Conservation (phyloP, 1,284 basidiomycete species). For the Cutaneotrichosporon cyanovorans region DNA sequence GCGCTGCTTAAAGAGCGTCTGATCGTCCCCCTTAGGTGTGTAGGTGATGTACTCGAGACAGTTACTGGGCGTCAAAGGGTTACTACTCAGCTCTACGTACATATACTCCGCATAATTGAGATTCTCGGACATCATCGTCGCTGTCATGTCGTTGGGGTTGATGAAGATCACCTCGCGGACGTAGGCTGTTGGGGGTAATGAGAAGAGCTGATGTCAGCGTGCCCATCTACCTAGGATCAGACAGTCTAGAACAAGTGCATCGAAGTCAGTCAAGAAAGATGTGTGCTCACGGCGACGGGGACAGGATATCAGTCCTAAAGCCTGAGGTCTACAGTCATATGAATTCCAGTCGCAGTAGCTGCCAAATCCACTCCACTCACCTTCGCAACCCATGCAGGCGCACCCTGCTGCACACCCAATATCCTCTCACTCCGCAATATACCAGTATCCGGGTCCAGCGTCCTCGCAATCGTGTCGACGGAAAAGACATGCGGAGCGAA, state of each 20-base stretch:
- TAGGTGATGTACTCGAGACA: conserved; percentile 80
- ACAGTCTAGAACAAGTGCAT: background rate
- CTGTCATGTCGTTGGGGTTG: conserved; percentile 60
- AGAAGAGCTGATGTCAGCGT: conserved; percentile 28
- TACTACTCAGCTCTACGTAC: conserved; percentile 14
- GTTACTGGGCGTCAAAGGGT: conserved; percentile 21
- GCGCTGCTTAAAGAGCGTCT: conserved; percentile 34
- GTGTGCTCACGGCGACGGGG: too few species aligned
- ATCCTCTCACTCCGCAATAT: conserved; percentile 63
- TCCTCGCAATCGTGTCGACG: conserved; percentile 78
- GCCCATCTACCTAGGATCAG: too few species aligned
- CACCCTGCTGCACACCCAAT: conserved; percentile 44
- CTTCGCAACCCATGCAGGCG: conserved; percentile 46
- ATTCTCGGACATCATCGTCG: conserved; percentile 79
- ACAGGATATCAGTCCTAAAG: too few species aligned
- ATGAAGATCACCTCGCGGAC: conserved; percentile 89
- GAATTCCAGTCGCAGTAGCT: too few species aligned
- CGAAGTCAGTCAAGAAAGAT: too few species aligned
- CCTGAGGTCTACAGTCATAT: too few species aligned
- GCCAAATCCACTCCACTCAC: too few species aligned
- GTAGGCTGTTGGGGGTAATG: conserved; percentile 68
- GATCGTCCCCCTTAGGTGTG: conserved; percentile 48
- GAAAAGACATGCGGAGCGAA: conserved; percentile 85
- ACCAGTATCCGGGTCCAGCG: conserved; percentile 72
- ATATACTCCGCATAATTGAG: conserved; percentile 70